Base-by-base conservation (phyloP, 1,139 yeast genomes). In the Spathaspora sp. region DNA sequence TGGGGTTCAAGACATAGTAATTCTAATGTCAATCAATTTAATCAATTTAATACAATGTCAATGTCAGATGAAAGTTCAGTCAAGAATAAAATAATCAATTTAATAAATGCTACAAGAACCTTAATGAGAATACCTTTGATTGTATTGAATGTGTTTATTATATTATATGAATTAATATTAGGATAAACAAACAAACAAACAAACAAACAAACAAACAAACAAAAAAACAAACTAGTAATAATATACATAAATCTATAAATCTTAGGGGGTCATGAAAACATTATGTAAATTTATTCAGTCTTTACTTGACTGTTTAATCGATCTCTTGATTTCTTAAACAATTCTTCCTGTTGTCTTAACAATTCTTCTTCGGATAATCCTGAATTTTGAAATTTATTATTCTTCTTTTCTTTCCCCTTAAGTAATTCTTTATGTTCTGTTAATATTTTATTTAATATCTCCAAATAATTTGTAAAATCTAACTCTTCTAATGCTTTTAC, bases 361-460 rank as follows among this genome's bases (percentile, higher is more conserved):
- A 93, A 73, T 63, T 93, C 99, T 63, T 91, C 99, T 60, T 91
- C 98, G 1, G 93, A 74, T 51, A 91, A 75, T 0, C 98, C 98
- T 7, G 95, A 86, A 57, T 89, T 89, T 65, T 90, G 97, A 60
- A 93, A 86, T 70, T 93, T 95, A 61, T 93, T 90, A 55, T 87
- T 91, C 64, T 90, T 89, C 68, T 89, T 86, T 60, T 91, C 98
- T 58, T 91, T 84, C n/a, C 88, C 86, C 62, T 85, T 89, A 59
- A 86, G 84, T 42, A 86, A 78, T 57, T 90, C 97, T 65, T 89
- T 91, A 64, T 90, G 97, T 59, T 90, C 97, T 46, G 76, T 80
- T 57, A 91, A 74, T 26, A 89, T 91, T 54, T 85, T 85, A 61
- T 88, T 87, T 44, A 93, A 81, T 15, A 89, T 85, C 38, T 86